A percentile compares a stretch with the other conserved stretches of the same genome.
Evolutionary conservation across 805 yeast genomes (phyloP).

Genomic region (Saccharomycopsis capsularis): DNA sequence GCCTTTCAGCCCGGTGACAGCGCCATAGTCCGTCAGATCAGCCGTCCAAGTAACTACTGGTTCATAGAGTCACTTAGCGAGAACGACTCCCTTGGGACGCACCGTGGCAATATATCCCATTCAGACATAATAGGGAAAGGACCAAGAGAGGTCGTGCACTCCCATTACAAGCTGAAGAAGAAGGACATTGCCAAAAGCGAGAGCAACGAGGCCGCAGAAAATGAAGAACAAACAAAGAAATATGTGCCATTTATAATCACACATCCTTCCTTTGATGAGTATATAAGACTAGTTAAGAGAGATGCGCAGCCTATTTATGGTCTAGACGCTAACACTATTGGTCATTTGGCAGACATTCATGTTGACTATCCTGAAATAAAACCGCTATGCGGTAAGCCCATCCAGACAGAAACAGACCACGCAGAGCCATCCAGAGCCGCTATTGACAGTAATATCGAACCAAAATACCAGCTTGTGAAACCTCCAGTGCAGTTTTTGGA

Average conservation of each 20-base stretch:
- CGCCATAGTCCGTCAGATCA: constrained; percentile 28
- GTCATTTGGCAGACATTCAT: constrained; percentile 40
- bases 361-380: constrained; percentile 33
- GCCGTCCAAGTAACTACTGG: constrained; percentile 27
- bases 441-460: neutral
- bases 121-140: constrained; percentile 33
- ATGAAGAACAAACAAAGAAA: neutral
- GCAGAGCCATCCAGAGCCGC: neutral
- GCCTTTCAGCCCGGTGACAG: constrained; percentile 29
- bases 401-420: neutral
- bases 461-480: neutral
- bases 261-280: constrained; percentile 41
- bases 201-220: neutral
- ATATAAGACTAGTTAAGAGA: constrained; percentile 33
- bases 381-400: neutral
- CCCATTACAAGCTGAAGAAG: constrained; percentile 20
- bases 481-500: constrained; percentile 38
- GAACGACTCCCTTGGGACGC: constrained; percentile 23
- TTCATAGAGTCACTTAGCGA: constrained; percentile 28
- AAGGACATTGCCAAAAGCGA: neutral
- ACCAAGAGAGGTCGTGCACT: constrained; percentile 31
- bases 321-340: constrained; percentile 42
- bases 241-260: neutral
- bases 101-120: constrained; percentile 28
- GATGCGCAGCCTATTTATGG: constrained; percentile 48